These are phyloP conservation scores for Cymbidium sinense DNA, from an alignment of 106 monocot species.

Conservation along the genomic window DNA sequence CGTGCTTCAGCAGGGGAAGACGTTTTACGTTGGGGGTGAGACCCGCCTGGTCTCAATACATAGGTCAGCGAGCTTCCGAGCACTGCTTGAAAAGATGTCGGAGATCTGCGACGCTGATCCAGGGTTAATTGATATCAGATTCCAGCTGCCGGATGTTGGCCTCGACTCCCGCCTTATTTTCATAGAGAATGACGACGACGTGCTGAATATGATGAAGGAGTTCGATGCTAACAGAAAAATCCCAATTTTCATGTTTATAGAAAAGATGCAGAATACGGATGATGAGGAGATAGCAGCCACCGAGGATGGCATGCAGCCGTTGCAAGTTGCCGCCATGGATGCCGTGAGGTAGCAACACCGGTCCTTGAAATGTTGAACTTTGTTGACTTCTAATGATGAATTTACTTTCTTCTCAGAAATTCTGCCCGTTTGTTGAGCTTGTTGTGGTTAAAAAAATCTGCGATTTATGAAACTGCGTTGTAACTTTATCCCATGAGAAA, in stretches of 20 bases:
- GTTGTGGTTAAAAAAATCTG: neutral
- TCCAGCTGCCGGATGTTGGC: constrained; percentile 34
- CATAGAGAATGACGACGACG: constrained; percentile 39
- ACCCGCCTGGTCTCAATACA: constrained; percentile 43
- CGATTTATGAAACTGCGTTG: neutral
- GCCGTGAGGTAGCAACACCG: neutral
- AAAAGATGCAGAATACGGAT: constrained; percentile 8
- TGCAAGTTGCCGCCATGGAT: neutral
- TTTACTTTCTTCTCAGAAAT: neutral
- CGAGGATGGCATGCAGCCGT: neutral
- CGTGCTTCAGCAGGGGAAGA: constrained; percentile 24
- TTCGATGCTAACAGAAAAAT: constrained; percentile 35
- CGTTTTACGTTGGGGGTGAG: constrained; percentile 38
- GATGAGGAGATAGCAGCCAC: constrained; percentile 14
- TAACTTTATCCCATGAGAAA: neutral
- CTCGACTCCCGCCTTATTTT: constrained; percentile 34
- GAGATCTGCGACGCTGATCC: constrained; percentile 37
- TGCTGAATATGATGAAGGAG: constrained; percentile 52
- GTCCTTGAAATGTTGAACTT: neutral
- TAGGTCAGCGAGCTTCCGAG: constrained; percentile 36
- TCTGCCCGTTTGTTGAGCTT: too few relatives aligned
- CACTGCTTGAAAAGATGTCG: constrained; percentile 42
- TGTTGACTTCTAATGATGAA: neutral
- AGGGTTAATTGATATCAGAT: constrained; percentile 25
- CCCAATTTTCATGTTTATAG: constrained; percentile 36